Conservation (phyloP, 106 monocot genomes). For the Agapanthus africanus region DNA sequence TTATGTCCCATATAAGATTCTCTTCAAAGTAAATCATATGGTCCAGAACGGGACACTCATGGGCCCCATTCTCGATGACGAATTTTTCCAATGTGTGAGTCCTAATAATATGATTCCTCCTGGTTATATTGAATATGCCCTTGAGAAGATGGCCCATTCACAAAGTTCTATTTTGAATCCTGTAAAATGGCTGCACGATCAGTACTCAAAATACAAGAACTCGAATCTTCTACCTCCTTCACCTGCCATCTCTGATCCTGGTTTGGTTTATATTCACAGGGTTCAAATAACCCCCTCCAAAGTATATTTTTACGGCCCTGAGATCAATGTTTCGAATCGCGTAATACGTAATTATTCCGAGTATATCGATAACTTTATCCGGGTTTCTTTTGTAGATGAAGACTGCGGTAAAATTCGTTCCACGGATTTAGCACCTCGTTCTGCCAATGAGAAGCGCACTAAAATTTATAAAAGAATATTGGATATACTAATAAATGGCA, state of each 20-base stretch:
- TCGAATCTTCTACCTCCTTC: conserved; percentile 18
- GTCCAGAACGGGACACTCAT: conserved; percentile 80
- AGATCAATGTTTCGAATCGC: conserved; percentile 87
- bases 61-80: conserved; percentile 59
- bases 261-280: conserved; percentile 78
- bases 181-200: conserved; percentile 37
- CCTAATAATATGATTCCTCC: conserved; percentile 22
- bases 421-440: conserved; percentile 46
- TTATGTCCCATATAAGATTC: conserved; percentile 50
- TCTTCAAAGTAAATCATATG: conserved; percentile 81
- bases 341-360: conserved; percentile 51
- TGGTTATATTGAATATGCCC: conserved; percentile 47
- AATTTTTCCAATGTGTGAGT: conserved; percentile 37
- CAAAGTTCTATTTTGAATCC: conserved; percentile 54
- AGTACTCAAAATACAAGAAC: conserved; percentile 29
- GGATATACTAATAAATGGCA: conserved; percentile 56
- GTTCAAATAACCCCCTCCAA: conserved; percentile 79
- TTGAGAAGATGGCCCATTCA: conserved; percentile 57
- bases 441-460: conserved; percentile 26
- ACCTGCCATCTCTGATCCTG: conserved; percentile 36
- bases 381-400: conserved; percentile 91
- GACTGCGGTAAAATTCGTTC: conserved; percentile 56
- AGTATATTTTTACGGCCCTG: conserved; percentile 75
- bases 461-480: conserved; percentile 60
- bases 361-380: conserved; percentile 64